These are phyloP conservation scores for Macrolepiota dolichaula DNA, from an alignment of 768 basidiomycete species.

Conservation along the genomic window DNA sequence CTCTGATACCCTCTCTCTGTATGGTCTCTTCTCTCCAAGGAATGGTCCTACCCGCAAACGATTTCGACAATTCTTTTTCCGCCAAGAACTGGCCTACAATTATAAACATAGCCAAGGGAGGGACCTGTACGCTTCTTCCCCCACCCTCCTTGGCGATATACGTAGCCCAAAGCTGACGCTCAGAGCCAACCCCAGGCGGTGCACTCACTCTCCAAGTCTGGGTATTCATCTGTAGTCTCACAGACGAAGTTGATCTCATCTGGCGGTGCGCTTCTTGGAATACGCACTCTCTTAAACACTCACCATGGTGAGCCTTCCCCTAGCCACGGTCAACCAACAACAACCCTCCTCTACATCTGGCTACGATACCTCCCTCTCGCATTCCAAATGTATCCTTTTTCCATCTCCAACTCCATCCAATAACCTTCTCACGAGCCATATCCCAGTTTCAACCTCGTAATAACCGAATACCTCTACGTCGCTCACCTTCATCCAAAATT, in stretches of 20 bases:
- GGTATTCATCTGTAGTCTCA: constrained; percentile 15
- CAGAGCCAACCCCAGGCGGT: constrained; percentile 8
- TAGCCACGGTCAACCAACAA: background rate
- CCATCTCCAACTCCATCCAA: background rate
- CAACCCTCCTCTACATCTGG: constrained; percentile 18
- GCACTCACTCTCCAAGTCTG: constrained; percentile 20
- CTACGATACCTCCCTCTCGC: constrained; percentile 17
- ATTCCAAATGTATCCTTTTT: constrained; percentile 15
- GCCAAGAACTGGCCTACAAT: background rate
- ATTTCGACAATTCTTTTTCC: background rate
- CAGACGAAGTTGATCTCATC: constrained; percentile 21
- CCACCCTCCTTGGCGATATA: background rate
- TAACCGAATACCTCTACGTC: constrained; percentile 3
- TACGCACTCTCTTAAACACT: background rate
- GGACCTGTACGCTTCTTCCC: background rate
- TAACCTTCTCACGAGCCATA: background rate
- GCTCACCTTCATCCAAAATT: background rate
- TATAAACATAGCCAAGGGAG: background rate
- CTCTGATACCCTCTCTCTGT: background rate
- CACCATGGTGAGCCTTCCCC: background rate
- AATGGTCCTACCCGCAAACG: background rate
- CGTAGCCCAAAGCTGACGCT: background rate
- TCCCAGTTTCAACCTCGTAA: constrained; percentile 12
- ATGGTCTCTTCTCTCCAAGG: background rate
- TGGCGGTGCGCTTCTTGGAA: constrained; percentile 13